Conservation (phyloP, 805 yeast species). For the Cyberlindnera subsufficiens region DNA sequence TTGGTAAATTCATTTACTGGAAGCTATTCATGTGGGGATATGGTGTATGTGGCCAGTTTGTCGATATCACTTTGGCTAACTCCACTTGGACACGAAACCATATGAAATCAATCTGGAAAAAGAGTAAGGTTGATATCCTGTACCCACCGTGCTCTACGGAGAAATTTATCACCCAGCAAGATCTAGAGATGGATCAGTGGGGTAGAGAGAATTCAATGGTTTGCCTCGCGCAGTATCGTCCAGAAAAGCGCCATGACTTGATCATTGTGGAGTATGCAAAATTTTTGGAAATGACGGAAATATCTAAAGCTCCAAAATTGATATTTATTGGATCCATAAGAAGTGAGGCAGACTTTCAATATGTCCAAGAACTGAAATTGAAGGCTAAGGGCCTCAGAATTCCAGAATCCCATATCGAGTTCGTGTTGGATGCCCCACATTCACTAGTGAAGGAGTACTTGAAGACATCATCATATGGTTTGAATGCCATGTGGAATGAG, state of each 20-base stretch:
- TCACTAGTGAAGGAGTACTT: conserved; percentile 51
- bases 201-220: conserved; percentile 31
- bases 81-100: conserved; percentile 92
- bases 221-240: conserved; percentile 83
- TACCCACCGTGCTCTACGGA: conserved; percentile 92
- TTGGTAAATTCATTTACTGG: conserved; percentile 67
- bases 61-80: conserved; percentile 65
- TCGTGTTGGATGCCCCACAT: conserved; percentile 73
- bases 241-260: conserved; percentile 85
- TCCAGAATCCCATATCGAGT: conserved; percentile 36
- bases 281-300: conserved; percentile 31
- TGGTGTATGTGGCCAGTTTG: conserved; percentile 58
- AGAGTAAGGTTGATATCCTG: conserved; percentile 40
- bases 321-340: conserved; percentile 84
- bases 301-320: conserved; percentile 41
- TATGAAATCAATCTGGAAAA: conserved; percentile 59
- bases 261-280: conserved; percentile 58
- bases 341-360: conserved; percentile 53
- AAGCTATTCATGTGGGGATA: conserved; percentile 55
- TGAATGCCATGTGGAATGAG: conserved; percentile 99
- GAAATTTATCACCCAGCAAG: conserved; percentile 28
- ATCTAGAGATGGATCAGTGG: conserved; percentile 14
- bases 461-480: conserved; percentile 58
- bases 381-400: conserved; percentile 40
- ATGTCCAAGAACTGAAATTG: conserved; percentile 44